Percentiles rank a stretch among this genome's conserved stretches.
phyloP scores from a whole-genome alignment of 2,329 filamentous ascomycete genomes.

The Keithomyces neogunnii region DNA sequence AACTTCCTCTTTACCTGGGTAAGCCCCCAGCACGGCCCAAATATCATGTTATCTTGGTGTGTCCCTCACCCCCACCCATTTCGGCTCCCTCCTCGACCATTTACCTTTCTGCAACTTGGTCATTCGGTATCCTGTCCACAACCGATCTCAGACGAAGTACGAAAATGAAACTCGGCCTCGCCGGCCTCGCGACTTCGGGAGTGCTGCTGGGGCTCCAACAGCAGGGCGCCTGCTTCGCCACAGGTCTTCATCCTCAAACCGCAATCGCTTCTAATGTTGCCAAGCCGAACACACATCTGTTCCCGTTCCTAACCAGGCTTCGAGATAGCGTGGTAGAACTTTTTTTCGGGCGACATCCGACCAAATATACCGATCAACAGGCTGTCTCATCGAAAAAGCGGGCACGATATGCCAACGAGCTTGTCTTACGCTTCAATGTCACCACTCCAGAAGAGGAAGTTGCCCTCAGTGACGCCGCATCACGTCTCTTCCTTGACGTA shows the following conservation, averaged over 20 bases:
- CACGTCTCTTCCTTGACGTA: slow-evolving; percentile 75
- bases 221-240: background rate
- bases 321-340: slow-evolving; percentile 41
- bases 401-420: slow-evolving; percentile 61
- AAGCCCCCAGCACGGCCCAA: too few relatives aligned
- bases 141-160: background rate
- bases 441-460: slow-evolving; percentile 58
- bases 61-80: background rate
- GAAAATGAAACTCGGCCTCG: slow-evolving; percentile 3
- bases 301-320: slow-evolving; percentile 41
- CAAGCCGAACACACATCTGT: slow-evolving; percentile 20
- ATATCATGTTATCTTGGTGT: background rate
- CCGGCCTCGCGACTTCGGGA: background rate
- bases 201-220: background rate
- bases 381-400: slow-evolving; percentile 23
- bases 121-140: too few relatives aligned
- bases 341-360: slow-evolving; percentile 38
- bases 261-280: background rate
- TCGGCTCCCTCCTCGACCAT: background rate
- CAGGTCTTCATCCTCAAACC: background rate
- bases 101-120: too few relatives aligned
- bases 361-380: slow-evolving; percentile 17
- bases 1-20: too few relatives aligned
- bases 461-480: slow-evolving; percentile 63
- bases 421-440: slow-evolving; percentile 86